These are phyloP conservation scores for Gossypium bickii DNA, from an alignment of 345 rosid genomes.

Conservation along the genomic window DNA sequence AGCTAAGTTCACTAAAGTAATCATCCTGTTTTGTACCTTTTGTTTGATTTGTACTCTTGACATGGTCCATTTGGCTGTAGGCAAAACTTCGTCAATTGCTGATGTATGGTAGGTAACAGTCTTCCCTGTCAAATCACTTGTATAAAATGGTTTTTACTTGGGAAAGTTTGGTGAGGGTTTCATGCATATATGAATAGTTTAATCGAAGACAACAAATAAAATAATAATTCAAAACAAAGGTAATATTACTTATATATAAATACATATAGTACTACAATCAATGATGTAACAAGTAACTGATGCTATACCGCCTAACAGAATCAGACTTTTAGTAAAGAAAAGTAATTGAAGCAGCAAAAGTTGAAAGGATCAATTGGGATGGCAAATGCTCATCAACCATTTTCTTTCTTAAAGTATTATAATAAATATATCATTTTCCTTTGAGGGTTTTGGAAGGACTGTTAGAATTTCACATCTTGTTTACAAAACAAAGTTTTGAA, in stretches of 20 bases:
- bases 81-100: not conserved
- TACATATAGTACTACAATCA: not conserved
- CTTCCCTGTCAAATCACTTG: not conserved
- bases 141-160: not conserved
- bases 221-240: not conserved
- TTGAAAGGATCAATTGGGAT: not conserved
- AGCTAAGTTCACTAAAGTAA: not conserved
- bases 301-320: not conserved
- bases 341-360: not conserved
- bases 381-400: not conserved
- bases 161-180: conserved; percentile 10
- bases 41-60: not conserved
- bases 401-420: not conserved
- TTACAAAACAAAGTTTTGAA: not conserved
- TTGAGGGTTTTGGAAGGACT: not conserved
- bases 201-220: not conserved
- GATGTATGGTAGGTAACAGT: not conserved
- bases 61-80: not conserved
- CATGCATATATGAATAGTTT: not conserved
- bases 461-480: not conserved
- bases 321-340: not conserved
- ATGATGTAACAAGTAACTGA: not conserved
- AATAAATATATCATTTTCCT: not conserved
- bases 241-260: too few relatives aligned
- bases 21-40: not conserved